Percentiles rank a stretch among this genome's conserved stretches.
These are phyloP conservation scores for Mrakia blollopis DNA, from an alignment of 768 basidiomycete species.

Conservation along the genomic window DNA sequence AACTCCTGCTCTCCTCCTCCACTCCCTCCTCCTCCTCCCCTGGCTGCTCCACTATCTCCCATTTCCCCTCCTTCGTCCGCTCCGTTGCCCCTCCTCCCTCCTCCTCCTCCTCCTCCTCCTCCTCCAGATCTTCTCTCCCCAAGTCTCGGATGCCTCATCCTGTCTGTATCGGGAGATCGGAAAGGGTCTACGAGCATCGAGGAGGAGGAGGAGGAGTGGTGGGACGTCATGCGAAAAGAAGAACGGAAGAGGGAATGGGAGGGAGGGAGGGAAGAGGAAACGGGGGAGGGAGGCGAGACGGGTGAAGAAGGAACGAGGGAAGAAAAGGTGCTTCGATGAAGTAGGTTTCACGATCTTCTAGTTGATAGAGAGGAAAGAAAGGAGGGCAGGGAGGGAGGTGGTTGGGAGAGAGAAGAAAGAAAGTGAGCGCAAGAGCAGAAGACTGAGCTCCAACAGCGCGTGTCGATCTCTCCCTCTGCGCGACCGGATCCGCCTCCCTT, in stretches of 20 bases:
- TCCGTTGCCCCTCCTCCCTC: not conserved
- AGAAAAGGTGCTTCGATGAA: not conserved
- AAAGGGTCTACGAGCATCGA: not conserved
- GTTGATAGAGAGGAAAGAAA: not conserved
- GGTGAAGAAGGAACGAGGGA: not conserved
- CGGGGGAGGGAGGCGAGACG: not conserved
- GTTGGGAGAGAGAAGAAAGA: not conserved
- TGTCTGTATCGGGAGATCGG: not conserved
- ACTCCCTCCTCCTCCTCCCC: no score
- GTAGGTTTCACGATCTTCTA: no score
- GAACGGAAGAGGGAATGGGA: not conserved
- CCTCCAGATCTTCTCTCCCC: slow-evolving; percentile 3
- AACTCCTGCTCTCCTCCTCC: no score
- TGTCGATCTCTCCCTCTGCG: no score
- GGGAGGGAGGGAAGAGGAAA: not conserved
- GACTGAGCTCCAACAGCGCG: no score
- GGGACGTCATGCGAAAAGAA: not conserved
- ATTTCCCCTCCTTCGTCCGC: not conserved
- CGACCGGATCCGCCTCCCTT: no score
- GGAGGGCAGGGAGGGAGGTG: not conserved
- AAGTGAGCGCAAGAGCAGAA: no score
- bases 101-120: not conserved
- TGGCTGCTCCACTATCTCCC: not conserved
- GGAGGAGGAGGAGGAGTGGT: not conserved
- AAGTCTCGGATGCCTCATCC: not conserved